A percentile compares a stretch with the other conserved stretches of the same genome.
Conservation (phyloP, 768 basidiomycete genomes). For the Naematelia encephala region DNA sequence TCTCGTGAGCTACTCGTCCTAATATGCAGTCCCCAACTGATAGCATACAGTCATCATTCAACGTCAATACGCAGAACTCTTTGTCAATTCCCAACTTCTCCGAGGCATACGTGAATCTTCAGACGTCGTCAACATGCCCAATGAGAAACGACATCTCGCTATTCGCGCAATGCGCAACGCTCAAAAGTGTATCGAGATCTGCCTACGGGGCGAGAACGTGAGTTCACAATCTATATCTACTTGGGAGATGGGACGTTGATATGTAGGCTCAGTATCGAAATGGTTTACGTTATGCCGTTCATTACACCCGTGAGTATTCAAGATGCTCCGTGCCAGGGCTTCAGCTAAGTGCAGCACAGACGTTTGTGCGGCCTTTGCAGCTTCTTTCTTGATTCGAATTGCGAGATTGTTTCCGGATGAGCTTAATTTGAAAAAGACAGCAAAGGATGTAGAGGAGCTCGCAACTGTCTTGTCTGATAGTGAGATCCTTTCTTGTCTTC, state of each 20-base stretch:
- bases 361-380: conserved; percentile 88
- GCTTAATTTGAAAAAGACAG: conserved; percentile 70
- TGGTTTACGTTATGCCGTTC: conserved; percentile 73
- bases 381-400: conserved; percentile 81
- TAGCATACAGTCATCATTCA: conserved; percentile 62
- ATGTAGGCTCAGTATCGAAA: conserved; percentile 62
- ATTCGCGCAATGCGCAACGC: conserved; percentile 80
- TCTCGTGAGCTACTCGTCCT: conserved; percentile 47
- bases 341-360: conserved; percentile 64
- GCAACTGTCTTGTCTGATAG: conserved; percentile 73
- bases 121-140: conserved; percentile 79
- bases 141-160: conserved; percentile 72
- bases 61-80: conserved; percentile 54
- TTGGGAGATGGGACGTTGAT: conserved; percentile 41
- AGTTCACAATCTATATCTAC: conserved; percentile 2
- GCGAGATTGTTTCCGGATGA: conserved; percentile 84
- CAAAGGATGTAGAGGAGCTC: conserved; percentile 72
- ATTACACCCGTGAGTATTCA: conserved; percentile 49
- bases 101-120: conserved; percentile 70
- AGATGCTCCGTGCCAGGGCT: not conserved
- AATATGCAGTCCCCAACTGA: not conserved
- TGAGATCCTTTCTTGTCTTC: too few species aligned
- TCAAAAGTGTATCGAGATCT: conserved; percentile 74
- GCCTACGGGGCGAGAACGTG: conserved; percentile 59
- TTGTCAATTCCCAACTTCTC: conserved; percentile 49